Conservation (phyloP, 192 early-diverging fungal genomes). For the Podila clonocystis region DNA sequence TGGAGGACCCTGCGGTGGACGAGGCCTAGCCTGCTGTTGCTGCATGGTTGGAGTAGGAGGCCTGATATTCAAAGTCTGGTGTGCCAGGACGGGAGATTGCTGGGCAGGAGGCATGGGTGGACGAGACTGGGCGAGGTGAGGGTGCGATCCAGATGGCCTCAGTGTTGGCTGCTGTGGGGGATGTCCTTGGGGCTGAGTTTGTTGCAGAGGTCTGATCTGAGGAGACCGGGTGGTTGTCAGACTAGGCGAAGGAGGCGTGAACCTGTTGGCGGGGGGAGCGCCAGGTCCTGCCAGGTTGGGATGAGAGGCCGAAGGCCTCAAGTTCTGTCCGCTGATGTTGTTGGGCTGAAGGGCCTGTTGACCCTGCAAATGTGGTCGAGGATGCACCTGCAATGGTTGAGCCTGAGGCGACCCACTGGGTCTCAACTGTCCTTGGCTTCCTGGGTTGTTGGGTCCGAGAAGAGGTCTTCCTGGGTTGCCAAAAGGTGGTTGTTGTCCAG, state of each 20-base stretch:
- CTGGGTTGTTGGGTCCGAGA: constrained; percentile 2
- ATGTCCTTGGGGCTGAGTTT: constrained; percentile 14
- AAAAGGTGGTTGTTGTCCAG: constrained; percentile 30
- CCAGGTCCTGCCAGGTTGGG: constrained; percentile 19
- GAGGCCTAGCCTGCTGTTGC: constrained; percentile 30
- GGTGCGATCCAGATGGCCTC: constrained; percentile 25
- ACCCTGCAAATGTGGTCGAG: constrained; percentile 25
- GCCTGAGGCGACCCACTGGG: constrained; percentile 28
- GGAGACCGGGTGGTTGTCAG: constrained; percentile 14
- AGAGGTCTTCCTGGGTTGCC: constrained; percentile 18
- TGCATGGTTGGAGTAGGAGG: constrained; percentile 22
- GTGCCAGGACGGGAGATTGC: constrained; percentile 22
- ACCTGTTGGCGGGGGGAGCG: constrained; percentile 10
- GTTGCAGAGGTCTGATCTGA: constrained; percentile 36
- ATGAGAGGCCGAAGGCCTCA: constrained; percentile 33
- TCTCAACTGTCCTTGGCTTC: constrained; percentile 21
- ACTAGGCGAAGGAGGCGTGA: constrained; percentile 34
- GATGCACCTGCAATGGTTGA: constrained; percentile 8
- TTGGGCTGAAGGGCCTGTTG: constrained; percentile 18
- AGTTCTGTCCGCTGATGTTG: constrained; percentile 3
- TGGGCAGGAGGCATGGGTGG: constrained; percentile 16
- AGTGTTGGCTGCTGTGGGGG: constrained; percentile 7
- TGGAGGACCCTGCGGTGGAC: constrained; percentile 28
- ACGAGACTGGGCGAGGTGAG: constrained; percentile 24
- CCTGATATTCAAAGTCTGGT: constrained; percentile 12